Conservation (phyloP, 345 rosid genomes). For the Brassica nigra region DNA sequence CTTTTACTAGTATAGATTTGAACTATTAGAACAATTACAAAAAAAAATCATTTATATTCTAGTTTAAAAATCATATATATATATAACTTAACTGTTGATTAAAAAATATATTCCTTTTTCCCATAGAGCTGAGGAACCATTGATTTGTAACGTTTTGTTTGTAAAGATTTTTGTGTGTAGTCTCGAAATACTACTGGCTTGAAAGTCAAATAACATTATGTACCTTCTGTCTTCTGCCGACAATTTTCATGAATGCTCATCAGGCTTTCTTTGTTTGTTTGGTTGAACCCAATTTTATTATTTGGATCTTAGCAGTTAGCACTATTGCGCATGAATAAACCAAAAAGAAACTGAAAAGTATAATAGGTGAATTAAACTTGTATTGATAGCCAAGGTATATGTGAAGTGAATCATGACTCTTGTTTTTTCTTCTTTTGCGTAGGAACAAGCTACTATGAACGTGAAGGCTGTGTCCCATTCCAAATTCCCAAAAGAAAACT, state of each 20-base stretch:
- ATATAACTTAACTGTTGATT: background rate
- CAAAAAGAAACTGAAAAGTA: background rate
- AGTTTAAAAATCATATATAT: too few relatives aligned
- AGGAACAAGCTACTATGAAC: conserved; percentile 29
- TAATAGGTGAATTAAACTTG: background rate
- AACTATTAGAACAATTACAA: too few relatives aligned
- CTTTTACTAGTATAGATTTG: too few relatives aligned
- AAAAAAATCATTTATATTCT: too few relatives aligned
- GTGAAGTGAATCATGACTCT: conserved; percentile 19
- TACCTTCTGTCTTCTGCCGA: conserved; percentile 38
- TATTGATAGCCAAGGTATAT: background rate
- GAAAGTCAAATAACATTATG: conserved; percentile 31
- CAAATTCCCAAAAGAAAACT: background rate
- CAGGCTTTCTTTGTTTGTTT: conserved; percentile 29
- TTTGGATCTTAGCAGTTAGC: conserved; percentile 11
- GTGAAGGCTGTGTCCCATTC: conserved; percentile 30
- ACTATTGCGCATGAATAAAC: background rate
- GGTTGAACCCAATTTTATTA: conserved; percentile 27
- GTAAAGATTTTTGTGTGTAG: background rate
- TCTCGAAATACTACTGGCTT: conserved; percentile 8
- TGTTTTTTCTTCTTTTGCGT: background rate
- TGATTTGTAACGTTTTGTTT: background rate
- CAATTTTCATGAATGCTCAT: conserved; percentile 25
- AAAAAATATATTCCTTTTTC: background rate
- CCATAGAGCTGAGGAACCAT: background rate